Evolutionary conservation across 768 basidiomycete genomes (phyloP).

Genomic region (Trametes meyenii): DNA sequence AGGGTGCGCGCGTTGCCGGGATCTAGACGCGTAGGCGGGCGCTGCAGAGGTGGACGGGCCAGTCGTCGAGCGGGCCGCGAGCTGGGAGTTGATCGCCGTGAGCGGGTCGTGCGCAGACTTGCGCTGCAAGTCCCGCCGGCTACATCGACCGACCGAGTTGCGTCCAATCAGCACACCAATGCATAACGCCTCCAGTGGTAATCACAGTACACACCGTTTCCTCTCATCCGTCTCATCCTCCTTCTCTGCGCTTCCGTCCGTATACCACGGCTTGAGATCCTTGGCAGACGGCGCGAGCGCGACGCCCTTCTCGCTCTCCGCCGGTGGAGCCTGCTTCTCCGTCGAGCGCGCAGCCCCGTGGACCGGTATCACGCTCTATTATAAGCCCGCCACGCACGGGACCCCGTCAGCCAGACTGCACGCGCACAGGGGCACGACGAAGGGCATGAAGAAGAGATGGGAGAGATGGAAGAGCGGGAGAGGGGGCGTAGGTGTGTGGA

Average conservation of each 20-base stretch:
- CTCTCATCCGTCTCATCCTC: conserved; percentile 26
- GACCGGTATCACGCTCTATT: background rate
- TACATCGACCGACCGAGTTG: conserved; percentile 29
- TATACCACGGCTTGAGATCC: conserved; percentile 84
- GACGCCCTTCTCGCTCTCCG: conserved; percentile 66
- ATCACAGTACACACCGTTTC: conserved; percentile 25
- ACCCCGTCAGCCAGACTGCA: too few relatives aligned
- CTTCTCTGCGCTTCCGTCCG: conserved; percentile 17
- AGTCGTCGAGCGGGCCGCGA: conserved; percentile 44
- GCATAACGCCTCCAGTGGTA: too few relatives aligned
- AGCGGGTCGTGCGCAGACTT: conserved; percentile 74
- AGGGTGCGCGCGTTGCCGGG: conserved; percentile 17
- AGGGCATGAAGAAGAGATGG: too few relatives aligned
- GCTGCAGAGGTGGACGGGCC: conserved; percentile 14
- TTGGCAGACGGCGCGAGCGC: conserved; percentile 74
- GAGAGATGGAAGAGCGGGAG: too few relatives aligned
- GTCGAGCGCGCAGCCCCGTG: conserved; percentile 42
- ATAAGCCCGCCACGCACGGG: too few relatives aligned
- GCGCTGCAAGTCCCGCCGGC: conserved; percentile 62
- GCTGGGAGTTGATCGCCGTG: conserved; percentile 69
- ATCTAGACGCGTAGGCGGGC: background rate
- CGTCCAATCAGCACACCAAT: background rate
- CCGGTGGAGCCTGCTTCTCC: conserved; percentile 35
- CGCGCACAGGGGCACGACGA: too few relatives aligned
- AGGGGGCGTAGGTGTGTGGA: too few relatives aligned